These are phyloP conservation scores for Saccharomyces pastorianus DNA, from an alignment of 1,139 yeast genomes.

Conservation along the genomic window DNA sequence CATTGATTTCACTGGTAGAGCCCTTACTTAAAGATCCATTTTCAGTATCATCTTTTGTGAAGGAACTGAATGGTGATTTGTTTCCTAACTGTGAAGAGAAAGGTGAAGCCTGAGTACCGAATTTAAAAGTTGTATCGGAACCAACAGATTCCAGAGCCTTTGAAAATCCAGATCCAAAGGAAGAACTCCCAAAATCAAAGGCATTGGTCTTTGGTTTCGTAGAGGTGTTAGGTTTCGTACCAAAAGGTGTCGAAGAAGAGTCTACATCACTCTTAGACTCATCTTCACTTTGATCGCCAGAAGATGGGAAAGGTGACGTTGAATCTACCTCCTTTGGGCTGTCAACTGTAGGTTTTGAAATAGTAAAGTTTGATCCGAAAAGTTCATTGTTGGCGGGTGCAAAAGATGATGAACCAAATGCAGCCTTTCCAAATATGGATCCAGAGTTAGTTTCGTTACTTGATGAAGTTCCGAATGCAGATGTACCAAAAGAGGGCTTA, in stretches of 20 bases:
- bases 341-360: not conserved
- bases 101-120: not conserved
- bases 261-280: not conserved
- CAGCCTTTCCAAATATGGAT: slow-evolving; percentile 19
- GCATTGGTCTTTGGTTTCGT: not conserved
- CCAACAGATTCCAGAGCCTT: not conserved
- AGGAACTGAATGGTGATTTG: slow-evolving; percentile 1
- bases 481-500: slow-evolving; percentile 7
- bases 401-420: slow-evolving; percentile 17
- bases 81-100: not conserved
- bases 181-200: not conserved
- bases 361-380: not conserved
- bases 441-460: not conserved
- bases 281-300: not conserved
- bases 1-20: not conserved
- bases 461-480: slow-evolving; percentile 4
- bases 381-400: not conserved
- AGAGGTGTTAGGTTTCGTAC: not conserved
- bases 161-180: not conserved
- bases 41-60: not conserved
- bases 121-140: not conserved
- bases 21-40: not conserved
- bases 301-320: not conserved
- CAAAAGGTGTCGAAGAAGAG: not conserved
- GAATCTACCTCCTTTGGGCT: not conserved